These are phyloP conservation scores for Hypoxylon trugodes DNA, from an alignment of 495 filamentous ascomycete species.

Conservation along the genomic window DNA sequence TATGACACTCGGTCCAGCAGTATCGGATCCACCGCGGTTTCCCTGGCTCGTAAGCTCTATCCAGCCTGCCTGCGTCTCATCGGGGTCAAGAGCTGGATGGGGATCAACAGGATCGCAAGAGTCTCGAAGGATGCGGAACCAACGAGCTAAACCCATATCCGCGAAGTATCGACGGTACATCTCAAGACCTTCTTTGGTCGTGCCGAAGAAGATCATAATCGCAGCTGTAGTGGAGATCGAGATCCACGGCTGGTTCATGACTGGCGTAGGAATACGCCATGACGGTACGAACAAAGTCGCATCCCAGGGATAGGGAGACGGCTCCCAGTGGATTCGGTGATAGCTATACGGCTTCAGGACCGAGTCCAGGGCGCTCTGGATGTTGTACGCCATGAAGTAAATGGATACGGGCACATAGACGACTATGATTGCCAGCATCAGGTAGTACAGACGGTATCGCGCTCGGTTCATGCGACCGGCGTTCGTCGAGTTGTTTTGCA, in stretches of 20 bases:
- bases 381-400: conserved; percentile 67
- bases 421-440: conserved; percentile 73
- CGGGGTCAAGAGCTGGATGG: not conserved
- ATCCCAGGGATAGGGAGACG: conserved; percentile 59
- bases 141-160: conserved; percentile 57
- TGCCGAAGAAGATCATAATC: conserved; percentile 82
- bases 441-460: conserved; percentile 77
- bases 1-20: too few relatives aligned
- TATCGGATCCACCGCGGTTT: too few relatives aligned
- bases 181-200: conserved; percentile 75
- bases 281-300: conserved; percentile 69
- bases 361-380: conserved; percentile 48
- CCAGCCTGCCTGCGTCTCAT: conserved; percentile 3
- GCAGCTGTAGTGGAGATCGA: conserved; percentile 65
- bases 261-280: conserved; percentile 47
- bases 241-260: conserved; percentile 74
- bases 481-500: conserved; percentile 57
- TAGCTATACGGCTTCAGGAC: conserved; percentile 63
- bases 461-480: conserved; percentile 64
- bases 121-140: conserved; percentile 57
- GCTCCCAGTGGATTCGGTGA: conserved; percentile 43
- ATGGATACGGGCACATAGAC: conserved; percentile 69
- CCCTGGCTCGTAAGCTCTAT: not conserved
- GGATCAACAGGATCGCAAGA: conserved; percentile 39
- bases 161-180: conserved; percentile 71